Evolutionary conservation across 805 yeast species (phyloP), one percentile per base, ranked within the genome.

Genomic region (Clavispora phyllophila): DNA sequence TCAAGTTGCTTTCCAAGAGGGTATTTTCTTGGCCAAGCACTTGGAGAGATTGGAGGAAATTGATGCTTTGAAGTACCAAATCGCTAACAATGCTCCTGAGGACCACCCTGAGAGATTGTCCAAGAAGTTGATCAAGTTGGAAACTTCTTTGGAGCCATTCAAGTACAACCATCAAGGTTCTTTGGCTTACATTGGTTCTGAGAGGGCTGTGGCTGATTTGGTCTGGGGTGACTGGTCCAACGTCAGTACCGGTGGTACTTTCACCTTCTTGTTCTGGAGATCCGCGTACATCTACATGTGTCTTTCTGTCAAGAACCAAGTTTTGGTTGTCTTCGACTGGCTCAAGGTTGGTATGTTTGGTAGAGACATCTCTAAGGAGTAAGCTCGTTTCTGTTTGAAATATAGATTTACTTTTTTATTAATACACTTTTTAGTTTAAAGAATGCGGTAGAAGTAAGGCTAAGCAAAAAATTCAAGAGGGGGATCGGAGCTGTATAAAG

Each of bases 1-100:
- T 20, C 97, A 90, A 75, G 97, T 89, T 43, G 98, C 98, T 33
- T 81, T 88, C 69, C 97, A 90, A 73, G 87, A 90, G 68, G 97
- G 96, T 63, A 72, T 75, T 44, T 90, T 78, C 68, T 76, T 90
- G 53, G 93, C 90, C 43, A 69, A 72, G 26, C 79, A 81, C 51
- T 84, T 90, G 64, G 76, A 78, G 61, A 82, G 75, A 54, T 66
- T 81, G 55, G 72, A 82, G 54, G 78, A 78, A 54, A 71, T 82
- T 44, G 89, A 84, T 41, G 71, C 77, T 34, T 58, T 79, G 48
- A 70, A 80, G 56, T 75, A 61, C 51, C 68, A 69, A 43, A 57
- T 78, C 35, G 50, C 60, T 39, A 56, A 63, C 44, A 65, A 72
- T 5, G 68, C 68, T 45, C 59, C 68, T 9, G 65, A 62, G 29